These are phyloP conservation scores for Casuarina glauca DNA, from an alignment of 306 rosid genomes.

Conservation along the genomic window DNA sequence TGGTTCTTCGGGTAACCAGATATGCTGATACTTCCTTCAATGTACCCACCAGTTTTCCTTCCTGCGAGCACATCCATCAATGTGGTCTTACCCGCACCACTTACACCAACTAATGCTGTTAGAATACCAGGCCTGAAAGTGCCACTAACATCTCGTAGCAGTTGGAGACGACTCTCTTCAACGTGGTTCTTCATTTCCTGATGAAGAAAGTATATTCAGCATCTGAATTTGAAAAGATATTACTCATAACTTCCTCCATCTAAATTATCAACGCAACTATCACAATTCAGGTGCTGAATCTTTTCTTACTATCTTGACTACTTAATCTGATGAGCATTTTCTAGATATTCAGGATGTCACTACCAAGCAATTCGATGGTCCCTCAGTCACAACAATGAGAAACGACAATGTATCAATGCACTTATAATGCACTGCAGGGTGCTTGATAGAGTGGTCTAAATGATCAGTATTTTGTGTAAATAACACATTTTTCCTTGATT, in stretches of 20 bases:
- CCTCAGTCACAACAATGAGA: neutral
- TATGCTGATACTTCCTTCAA: slow-evolving; percentile 49
- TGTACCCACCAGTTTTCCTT: slow-evolving; percentile 55
- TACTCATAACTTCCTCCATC: neutral
- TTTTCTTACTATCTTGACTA: neutral
- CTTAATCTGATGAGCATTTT: neutral
- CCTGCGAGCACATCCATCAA: slow-evolving; percentile 63
- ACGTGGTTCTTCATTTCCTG: slow-evolving; percentile 50
- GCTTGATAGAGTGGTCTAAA: neutral
- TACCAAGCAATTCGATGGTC: neutral
- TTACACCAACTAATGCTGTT: slow-evolving; percentile 56
- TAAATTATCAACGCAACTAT: neutral
- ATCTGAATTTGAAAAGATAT: slow-evolving; percentile 7
- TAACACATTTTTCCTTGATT: neutral
- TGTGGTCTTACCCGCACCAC: slow-evolving; percentile 66
- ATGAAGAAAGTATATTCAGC: slow-evolving; percentile 12
- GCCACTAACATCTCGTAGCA: slow-evolving; percentile 48
- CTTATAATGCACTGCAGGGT: neutral
- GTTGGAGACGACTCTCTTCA: slow-evolving; percentile 41
- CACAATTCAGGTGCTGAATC: neutral
- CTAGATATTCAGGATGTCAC: neutral
- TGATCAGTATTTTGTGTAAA: neutral
- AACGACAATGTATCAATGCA: neutral
- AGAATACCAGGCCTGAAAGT: slow-evolving; percentile 53
- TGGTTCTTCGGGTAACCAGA: slow-evolving; percentile 61